These are phyloP conservation scores for Clausena lansium DNA, from an alignment of 345 rosid genomes.

Conservation along the genomic window DNA sequence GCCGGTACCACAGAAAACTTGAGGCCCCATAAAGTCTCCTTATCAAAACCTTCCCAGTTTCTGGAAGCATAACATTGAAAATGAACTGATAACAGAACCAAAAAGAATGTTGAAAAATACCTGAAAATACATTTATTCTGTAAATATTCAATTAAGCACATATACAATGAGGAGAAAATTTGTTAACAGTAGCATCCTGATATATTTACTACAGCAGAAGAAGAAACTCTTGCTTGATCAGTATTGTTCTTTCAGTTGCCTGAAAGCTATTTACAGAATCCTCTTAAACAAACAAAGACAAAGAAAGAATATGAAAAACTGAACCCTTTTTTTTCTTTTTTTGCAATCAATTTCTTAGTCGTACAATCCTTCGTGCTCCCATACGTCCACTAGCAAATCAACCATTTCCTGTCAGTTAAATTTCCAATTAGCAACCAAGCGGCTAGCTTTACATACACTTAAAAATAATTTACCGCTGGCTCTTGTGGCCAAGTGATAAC, in stretches of 20 bases:
- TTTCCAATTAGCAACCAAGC: neutral
- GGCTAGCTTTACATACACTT: neutral
- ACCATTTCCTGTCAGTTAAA: conserved; percentile 49
- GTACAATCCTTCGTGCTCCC: conserved; percentile 25
- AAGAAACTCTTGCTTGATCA: conserved; percentile 1
- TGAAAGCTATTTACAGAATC: conserved; percentile 21
- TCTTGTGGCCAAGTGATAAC: neutral
- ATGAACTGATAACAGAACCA: neutral
- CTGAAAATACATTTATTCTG: too few relatives aligned
- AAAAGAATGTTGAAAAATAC: neutral
- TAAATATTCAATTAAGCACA: neutral
- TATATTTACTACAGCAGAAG: neutral
- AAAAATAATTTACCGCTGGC: neutral
- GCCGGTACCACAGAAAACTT: too few relatives aligned
- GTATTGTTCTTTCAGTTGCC: neutral
- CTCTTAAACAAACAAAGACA: neutral
- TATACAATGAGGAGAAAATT: neutral
- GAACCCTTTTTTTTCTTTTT: neutral
- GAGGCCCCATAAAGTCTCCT: too few relatives aligned
- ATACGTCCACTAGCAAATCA: conserved; percentile 54
- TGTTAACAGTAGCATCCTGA: neutral
- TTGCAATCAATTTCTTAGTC: conserved; percentile 29
- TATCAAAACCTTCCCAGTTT: neutral
- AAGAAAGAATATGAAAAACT: neutral
- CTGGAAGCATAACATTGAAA: neutral